A percentile compares a stretch with the other conserved stretches of the same genome.
Evolutionary conservation across 164 flowering plant species (phyloP).

Genomic region (Dillenia turbinata): DNA sequence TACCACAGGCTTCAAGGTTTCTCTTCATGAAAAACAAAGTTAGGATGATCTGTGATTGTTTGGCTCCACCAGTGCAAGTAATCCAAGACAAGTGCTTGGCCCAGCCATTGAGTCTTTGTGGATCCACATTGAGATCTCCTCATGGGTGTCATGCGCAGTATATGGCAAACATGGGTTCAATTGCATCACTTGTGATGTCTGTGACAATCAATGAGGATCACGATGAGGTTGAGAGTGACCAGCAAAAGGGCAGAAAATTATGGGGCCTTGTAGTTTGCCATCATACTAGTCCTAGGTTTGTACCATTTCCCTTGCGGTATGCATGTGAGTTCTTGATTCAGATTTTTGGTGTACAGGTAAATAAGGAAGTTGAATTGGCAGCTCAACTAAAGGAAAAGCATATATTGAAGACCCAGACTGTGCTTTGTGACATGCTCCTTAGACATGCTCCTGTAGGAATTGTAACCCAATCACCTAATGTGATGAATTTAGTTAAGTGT

Average conservation of each 20-base stretch:
- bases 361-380: slow-evolving; percentile 66
- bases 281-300: slow-evolving; percentile 61
- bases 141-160: slow-evolving; percentile 80
- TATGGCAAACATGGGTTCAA: slow-evolving; percentile 77
- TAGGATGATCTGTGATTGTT: slow-evolving; percentile 76
- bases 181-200: slow-evolving; percentile 80
- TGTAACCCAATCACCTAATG: slow-evolving; percentile 64
- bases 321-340: slow-evolving; percentile 81
- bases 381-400: slow-evolving; percentile 69
- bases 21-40: slow-evolving; percentile 74
- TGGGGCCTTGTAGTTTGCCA: slow-evolving; percentile 91
- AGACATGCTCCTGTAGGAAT: slow-evolving; percentile 68
- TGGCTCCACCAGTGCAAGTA: slow-evolving; percentile 51
- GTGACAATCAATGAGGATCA: slow-evolving; percentile 56
- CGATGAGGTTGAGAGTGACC: slow-evolving; percentile 30
- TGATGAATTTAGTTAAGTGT: slow-evolving; percentile 75
- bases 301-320: slow-evolving; percentile 69
- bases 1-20: slow-evolving; percentile 80
- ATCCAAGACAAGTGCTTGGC: slow-evolving; percentile 44
- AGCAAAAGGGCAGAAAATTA: slow-evolving; percentile 40
- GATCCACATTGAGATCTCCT: slow-evolving; percentile 69
- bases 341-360: slow-evolving; percentile 61
- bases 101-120: slow-evolving; percentile 55
- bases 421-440: slow-evolving; percentile 81
- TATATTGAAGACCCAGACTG: slow-evolving; percentile 51